phyloP scores from a whole-genome alignment of 495 filamentous ascomycete species.

The Amphirosellinia nigrospora region DNA sequence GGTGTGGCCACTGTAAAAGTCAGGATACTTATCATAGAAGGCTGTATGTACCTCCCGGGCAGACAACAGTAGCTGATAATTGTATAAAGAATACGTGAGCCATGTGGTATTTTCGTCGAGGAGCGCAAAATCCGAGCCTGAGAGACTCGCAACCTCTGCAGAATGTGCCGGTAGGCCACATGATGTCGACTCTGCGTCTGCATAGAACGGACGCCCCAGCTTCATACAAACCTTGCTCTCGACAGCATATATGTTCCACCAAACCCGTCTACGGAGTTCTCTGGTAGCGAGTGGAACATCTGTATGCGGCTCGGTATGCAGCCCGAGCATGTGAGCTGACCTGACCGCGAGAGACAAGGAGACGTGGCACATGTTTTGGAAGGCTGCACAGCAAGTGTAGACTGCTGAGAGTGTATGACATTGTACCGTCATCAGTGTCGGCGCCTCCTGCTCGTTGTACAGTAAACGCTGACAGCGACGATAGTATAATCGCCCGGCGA shows the following conservation, averaged over 20 bases:
- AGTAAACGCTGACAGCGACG: constrained; percentile 55
- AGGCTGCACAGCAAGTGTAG: constrained; percentile 55
- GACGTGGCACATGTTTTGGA: constrained; percentile 57
- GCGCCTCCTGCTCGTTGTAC: constrained; percentile 54
- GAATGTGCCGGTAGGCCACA: constrained; percentile 48
- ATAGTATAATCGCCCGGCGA: constrained; percentile 53
- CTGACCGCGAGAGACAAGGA: constrained; percentile 50
- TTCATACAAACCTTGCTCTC: constrained; percentile 59
- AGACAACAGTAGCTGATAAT: constrained; percentile 46
- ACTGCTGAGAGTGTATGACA: constrained; percentile 53
- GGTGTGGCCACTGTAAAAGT: constrained; percentile 29
- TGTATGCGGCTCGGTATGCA: constrained; percentile 55
- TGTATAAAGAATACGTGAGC: constrained; percentile 47
- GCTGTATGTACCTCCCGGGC: constrained; percentile 44
- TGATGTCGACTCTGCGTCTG: constrained; percentile 42
- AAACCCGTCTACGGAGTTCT: constrained; percentile 55
- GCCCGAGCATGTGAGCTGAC: constrained; percentile 57
- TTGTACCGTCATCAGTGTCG: constrained; percentile 58
- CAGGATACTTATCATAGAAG: constrained; percentile 44
- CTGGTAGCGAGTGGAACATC: constrained; percentile 42
- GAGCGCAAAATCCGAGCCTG: constrained; percentile 48
- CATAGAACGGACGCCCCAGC: constrained; percentile 55
- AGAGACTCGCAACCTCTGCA: constrained; percentile 39
- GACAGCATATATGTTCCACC: constrained; percentile 58
- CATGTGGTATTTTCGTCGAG: constrained; percentile 49